Conservation (phyloP, 345 rosid genomes). For the Bretschneidera sinensis region DNA sequence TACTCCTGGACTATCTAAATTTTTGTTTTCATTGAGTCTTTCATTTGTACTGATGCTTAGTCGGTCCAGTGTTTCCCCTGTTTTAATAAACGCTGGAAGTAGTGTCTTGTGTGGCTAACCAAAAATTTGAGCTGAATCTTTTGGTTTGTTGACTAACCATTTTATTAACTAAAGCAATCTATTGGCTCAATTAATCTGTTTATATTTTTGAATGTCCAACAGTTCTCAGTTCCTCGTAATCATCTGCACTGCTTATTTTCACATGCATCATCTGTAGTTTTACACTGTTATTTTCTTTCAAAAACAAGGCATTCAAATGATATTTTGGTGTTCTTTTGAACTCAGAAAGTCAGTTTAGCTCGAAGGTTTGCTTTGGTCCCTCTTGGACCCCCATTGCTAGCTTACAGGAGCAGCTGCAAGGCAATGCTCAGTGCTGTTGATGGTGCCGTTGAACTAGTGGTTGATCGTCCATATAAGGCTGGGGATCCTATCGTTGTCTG, state of each 20-base stretch:
- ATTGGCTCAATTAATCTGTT: too few relatives aligned
- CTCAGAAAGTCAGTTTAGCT: conserved; percentile 93
- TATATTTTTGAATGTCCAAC: too few relatives aligned
- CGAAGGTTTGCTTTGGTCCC: conserved; percentile 98
- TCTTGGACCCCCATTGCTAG: conserved; percentile 95
- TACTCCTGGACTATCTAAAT: too few relatives aligned
- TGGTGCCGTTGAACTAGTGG: conserved; percentile 81
- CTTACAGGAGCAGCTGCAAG: conserved; percentile 88
- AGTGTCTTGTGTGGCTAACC: too few relatives aligned
- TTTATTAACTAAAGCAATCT: too few relatives aligned
- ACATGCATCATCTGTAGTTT: background rate
- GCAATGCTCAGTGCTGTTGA: conserved; percentile 85
- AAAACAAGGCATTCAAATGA: conserved; percentile 13
- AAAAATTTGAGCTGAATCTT: too few relatives aligned
- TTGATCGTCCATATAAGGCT: conserved; percentile 80
- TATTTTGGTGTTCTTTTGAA: conserved; percentile 16
- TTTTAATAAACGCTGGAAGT: too few relatives aligned
- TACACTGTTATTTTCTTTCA: background rate
- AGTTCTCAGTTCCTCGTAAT: too few relatives aligned
- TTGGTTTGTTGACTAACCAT: too few relatives aligned
- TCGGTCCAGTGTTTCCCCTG: too few relatives aligned
- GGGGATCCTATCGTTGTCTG: conserved; percentile 91
- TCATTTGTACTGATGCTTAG: too few relatives aligned
- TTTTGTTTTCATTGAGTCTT: too few relatives aligned
- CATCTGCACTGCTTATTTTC: background rate